These are phyloP conservation scores for Edaphochlamys debaryana DNA, from an alignment of 139 green algal genomes.

Conservation along the genomic window DNA sequence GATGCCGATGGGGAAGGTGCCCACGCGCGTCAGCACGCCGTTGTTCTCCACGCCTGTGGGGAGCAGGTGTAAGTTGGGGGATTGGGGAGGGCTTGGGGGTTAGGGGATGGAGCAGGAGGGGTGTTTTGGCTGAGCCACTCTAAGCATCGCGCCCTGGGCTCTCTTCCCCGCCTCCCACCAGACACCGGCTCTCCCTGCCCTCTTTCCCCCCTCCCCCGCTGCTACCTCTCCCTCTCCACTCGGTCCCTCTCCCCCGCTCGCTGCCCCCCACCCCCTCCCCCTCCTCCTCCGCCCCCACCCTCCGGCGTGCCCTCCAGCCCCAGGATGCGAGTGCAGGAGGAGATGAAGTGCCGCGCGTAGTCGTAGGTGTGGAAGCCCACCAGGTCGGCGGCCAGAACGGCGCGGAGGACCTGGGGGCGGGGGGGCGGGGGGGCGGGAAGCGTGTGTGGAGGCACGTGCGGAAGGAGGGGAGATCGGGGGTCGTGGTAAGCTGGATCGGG, in stretches of 20 bases:
- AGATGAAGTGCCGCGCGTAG: slow-evolving; percentile 96
- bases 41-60: slow-evolving; percentile 95
- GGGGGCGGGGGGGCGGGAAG: neutral
- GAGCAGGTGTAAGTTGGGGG: no score
- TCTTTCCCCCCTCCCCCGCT: no score
- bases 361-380: slow-evolving; percentile 97
- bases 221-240: no score
- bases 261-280: neutral
- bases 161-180: no score
- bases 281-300: slow-evolving; percentile 24
- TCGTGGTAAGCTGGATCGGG: no score
- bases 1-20: slow-evolving; percentile 97
- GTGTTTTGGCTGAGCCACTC: no score
- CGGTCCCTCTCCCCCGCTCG: no score
- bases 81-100: no score
- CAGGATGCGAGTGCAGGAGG: slow-evolving; percentile 90
- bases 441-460: no score
- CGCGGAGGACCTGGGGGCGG: slow-evolving; percentile 70
- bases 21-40: slow-evolving; percentile 84
- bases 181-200: no score
- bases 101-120: slow-evolving; percentile 53
- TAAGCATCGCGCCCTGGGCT: no score
- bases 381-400: slow-evolving; percentile 88
- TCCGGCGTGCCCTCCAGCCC: slow-evolving; percentile 89
- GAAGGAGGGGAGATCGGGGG: slow-evolving; percentile 1